A percentile compares a stretch with the other conserved stretches of the same genome.
Conservation (phyloP, 2,329 filamentous ascomycete genomes). For the Elsinoe australis region DNA sequence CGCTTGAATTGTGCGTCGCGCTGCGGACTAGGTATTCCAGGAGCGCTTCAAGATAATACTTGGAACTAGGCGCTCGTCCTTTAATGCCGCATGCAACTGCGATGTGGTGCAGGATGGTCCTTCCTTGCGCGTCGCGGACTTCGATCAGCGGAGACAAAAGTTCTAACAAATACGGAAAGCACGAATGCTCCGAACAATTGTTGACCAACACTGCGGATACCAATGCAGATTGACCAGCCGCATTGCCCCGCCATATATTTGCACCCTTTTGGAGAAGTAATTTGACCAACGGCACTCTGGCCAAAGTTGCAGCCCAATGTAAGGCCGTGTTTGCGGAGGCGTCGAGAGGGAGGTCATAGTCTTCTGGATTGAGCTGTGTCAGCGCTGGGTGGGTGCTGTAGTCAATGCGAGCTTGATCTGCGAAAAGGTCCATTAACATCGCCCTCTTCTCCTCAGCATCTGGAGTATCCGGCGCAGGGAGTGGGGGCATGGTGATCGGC, state of each 20-base stretch:
- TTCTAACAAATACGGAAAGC: conserved; percentile 84
- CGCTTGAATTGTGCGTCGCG: conserved; percentile 33
- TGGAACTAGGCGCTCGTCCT: conserved; percentile 80
- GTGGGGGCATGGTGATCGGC: conserved; percentile 55
- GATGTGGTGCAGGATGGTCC: conserved; percentile 93
- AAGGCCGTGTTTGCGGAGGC: conserved; percentile 80
- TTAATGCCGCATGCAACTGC: conserved; percentile 93
- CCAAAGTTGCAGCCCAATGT: conserved; percentile 92
- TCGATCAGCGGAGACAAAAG: conserved; percentile 85
- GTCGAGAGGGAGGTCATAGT: conserved; percentile 90
- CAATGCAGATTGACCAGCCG: conserved; percentile 80
- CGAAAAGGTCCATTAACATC: conserved; percentile 67
- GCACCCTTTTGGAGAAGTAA: conserved; percentile 77
- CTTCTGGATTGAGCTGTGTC: conserved; percentile 63
- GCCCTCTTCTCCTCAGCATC: conserved; percentile 73
- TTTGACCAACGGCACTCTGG: conserved; percentile 72
- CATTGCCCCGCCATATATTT: conserved; percentile 80
- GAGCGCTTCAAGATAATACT: conserved; percentile 91
- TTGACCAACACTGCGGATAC: conserved; percentile 90
- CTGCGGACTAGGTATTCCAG: conserved; percentile 91
- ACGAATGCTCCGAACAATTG: conserved; percentile 85
- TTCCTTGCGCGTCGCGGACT: conserved; percentile 76
- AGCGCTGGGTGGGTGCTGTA: conserved; percentile 70
- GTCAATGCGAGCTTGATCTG: conserved; percentile 56
- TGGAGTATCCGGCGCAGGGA: conserved; percentile 51